phyloP scores from a whole-genome alignment of 2,329 filamentous ascomycete genomes.

The Fusarium sp. region DNA sequence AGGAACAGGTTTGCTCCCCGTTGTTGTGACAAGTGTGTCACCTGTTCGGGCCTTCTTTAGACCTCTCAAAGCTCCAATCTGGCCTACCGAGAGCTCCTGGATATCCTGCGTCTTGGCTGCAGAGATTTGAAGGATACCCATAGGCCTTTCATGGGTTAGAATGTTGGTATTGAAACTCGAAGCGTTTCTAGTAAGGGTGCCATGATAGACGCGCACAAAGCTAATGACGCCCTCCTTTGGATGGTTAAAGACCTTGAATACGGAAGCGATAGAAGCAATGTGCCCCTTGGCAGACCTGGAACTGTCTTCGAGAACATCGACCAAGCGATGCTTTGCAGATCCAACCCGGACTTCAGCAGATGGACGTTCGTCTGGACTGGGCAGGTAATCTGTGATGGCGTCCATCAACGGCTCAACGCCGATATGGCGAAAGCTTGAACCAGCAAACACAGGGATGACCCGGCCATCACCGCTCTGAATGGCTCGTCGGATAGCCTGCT shows the following conservation, averaged over 20 bases:
- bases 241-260: conserved; percentile 97
- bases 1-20: conserved; percentile 68
- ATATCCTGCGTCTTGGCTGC: conserved; percentile 88
- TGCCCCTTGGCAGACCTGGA: conserved; percentile 50
- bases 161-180: conserved; percentile 89
- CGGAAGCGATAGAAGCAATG: conserved; percentile 65
- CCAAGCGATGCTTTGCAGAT: conserved; percentile 53
- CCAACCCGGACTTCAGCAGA: conserved; percentile 80
- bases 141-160: conserved; percentile 78
- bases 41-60: conserved; percentile 92
- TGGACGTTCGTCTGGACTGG: conserved; percentile 81
- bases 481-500: conserved; percentile 76
- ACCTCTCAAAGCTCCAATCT: conserved; percentile 93
- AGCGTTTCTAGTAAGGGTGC: conserved; percentile 76
- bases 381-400: conserved; percentile 86
- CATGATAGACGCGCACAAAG: conserved; percentile 92
- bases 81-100: conserved; percentile 79
- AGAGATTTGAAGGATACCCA: conserved; percentile 87
- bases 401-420: conserved; percentile 93
- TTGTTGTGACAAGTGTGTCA: conserved; percentile 85
- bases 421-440: conserved; percentile 92
- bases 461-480: conserved; percentile 73
- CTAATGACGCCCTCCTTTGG: conserved; percentile 85
- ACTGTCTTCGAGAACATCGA: conserved; percentile 52
- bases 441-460: conserved; percentile 88